Percentiles rank a stretch among this genome's conserved stretches.
Conservation (phyloP, 768 basidiomycete species). For the Panellus pusillus region DNA sequence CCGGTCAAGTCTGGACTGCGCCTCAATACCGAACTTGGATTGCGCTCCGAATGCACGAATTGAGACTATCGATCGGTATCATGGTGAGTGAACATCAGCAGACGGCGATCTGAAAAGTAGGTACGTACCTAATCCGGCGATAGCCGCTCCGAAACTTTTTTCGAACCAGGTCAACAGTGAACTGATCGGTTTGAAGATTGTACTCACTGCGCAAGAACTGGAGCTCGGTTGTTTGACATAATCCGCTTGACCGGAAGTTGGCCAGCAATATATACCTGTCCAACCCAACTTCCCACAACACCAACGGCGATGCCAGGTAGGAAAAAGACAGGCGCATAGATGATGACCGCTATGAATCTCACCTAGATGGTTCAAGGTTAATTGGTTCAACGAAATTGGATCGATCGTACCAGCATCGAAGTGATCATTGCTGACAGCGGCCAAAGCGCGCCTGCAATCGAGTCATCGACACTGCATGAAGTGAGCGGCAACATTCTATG, state of each 20-base stretch:
- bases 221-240: constrained; percentile 26
- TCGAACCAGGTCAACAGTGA: background rate
- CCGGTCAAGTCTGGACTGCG: constrained; percentile 40
- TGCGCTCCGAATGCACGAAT: constrained; percentile 53
- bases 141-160: constrained; percentile 41
- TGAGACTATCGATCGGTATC: constrained; percentile 20
- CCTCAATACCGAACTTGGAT: constrained; percentile 34
- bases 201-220: constrained; percentile 35
- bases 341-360: constrained; percentile 30
- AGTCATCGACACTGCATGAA: constrained; percentile 11
- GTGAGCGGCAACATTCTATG: no score
- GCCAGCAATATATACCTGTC: constrained; percentile 29
- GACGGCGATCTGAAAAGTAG: background rate
- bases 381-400: constrained; percentile 15
- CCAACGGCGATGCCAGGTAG: constrained; percentile 29
- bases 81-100: background rate
- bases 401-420: constrained; percentile 30
- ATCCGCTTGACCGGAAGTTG: constrained; percentile 29
- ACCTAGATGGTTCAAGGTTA: constrained; percentile 19
- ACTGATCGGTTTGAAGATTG: constrained; percentile 21
- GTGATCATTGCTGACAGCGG: constrained; percentile 27
- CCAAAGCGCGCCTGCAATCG: constrained; percentile 35
- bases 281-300: constrained; percentile 19
- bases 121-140: constrained; percentile 36
- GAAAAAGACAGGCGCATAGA: constrained; percentile 30